These are phyloP conservation scores for Kandelia obovata DNA, from an alignment of 345 rosid genomes.

Conservation along the genomic window DNA sequence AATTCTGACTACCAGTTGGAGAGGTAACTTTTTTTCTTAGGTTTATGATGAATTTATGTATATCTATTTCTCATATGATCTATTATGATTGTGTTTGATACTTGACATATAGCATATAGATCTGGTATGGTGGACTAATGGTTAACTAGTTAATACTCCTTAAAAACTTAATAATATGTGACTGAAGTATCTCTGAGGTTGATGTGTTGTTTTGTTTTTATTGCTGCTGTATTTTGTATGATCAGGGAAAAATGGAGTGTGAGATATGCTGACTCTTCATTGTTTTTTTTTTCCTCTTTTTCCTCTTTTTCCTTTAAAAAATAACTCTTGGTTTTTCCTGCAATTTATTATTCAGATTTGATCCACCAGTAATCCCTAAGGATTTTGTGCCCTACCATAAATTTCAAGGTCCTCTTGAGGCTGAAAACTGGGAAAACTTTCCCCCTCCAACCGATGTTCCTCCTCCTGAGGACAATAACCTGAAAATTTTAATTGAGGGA, in stretches of 20 bases:
- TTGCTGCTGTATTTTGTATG: not conserved
- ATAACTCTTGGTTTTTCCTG: not conserved
- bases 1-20: constrained; percentile 59
- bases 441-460: constrained; percentile 69
- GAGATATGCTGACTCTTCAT: not conserved
- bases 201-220: not conserved
- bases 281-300: too few relatives aligned
- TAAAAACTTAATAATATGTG: not conserved
- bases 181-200: not conserved
- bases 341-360: constrained; percentile 52
- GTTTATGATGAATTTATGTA: not conserved
- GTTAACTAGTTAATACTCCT: not conserved
- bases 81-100: not conserved
- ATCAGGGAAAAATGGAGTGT: not conserved
- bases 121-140: too few relatives aligned
- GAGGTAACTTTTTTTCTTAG: constrained; percentile 44
- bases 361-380: constrained; percentile 72
- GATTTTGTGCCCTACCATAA: constrained; percentile 76
- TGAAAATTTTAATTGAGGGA: constrained; percentile 78
- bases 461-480: constrained; percentile 70
- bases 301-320: not conserved
- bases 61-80: not conserved
- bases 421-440: constrained; percentile 36
- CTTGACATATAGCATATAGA: too few relatives aligned
- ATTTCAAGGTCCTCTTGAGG: constrained; percentile 58